Percentiles rank a stretch among this genome's conserved stretches.
Conservation (phyloP, 2,329 filamentous ascomycete genomes). For the Pestalotiopsis sp. region DNA sequence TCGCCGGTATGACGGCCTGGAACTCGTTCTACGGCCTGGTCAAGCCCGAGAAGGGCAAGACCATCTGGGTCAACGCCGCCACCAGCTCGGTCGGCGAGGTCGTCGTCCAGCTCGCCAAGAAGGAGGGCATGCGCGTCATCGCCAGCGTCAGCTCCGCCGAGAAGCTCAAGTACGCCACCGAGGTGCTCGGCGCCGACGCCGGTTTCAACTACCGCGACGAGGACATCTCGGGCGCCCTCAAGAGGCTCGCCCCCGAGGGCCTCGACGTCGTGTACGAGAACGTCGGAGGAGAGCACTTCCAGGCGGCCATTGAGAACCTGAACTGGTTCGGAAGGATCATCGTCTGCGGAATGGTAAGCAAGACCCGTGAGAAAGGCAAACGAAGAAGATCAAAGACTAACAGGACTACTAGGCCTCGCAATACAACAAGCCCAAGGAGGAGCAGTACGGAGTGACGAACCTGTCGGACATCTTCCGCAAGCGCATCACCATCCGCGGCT, state of each 20-base stretch:
- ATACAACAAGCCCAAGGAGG: constrained; percentile 8
- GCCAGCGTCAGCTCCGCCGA: constrained; percentile 9
- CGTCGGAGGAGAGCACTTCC: constrained; percentile 9
- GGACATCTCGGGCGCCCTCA: background rate
- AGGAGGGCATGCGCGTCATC: constrained; percentile 9
- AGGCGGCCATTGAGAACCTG: constrained; percentile 8
- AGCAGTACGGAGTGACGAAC: constrained; percentile 10
- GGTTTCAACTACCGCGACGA: constrained; percentile 8
- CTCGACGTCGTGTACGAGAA: constrained; percentile 10
- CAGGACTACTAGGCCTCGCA: background rate
- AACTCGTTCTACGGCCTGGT: constrained; percentile 12
- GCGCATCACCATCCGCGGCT: constrained; percentile 5
- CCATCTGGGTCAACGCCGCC: constrained; percentile 11
- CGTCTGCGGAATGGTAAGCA: constrained; percentile 8
- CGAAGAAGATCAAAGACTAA: background rate
- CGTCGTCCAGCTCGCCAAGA: constrained; percentile 8
- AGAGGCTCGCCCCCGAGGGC: constrained; percentile 6
- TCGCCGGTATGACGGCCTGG: constrained; percentile 8
- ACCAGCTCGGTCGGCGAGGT: constrained; percentile 6
- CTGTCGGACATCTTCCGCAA: constrained; percentile 9
- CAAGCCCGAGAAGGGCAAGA: constrained; percentile 9
- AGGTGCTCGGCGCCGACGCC: constrained; percentile 7
- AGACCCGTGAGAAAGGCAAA: background rate
- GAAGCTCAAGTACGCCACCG: constrained; percentile 5
- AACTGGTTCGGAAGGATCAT: constrained; percentile 10